phyloP scores from a whole-genome alignment of 2,329 filamentous ascomycete genomes.

The Trichoderma sp. region DNA sequence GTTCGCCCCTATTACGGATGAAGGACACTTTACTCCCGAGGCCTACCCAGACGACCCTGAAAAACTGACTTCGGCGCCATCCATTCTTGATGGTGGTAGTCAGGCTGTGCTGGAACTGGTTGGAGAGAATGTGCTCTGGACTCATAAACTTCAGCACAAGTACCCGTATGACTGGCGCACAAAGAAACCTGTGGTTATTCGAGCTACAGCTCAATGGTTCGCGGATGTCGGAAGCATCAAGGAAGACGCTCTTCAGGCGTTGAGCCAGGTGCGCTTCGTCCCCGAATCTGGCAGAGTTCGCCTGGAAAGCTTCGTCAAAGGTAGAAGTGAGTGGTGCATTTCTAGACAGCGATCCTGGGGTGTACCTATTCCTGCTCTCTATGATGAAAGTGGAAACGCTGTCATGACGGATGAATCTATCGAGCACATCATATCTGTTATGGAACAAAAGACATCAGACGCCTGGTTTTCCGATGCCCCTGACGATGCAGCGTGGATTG shows the following conservation, averaged over 20 bases:
- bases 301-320: conserved; percentile 80
- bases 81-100: conserved; percentile 69
- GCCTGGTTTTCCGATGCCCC: conserved; percentile 87
- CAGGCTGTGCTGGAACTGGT: conserved; percentile 68
- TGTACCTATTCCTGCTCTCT: conserved; percentile 90
- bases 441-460: conserved; percentile 76
- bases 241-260: conserved; percentile 63
- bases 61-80: conserved; percentile 62
- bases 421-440: conserved; percentile 76
- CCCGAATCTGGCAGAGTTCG: conserved; percentile 71
- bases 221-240: conserved; percentile 87
- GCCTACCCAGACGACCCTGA: conserved; percentile 70
- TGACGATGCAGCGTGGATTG: conserved; percentile 76
- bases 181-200: conserved; percentile 84
- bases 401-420: conserved; percentile 78
- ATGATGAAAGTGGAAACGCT: conserved; percentile 68
- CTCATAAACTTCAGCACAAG: conserved; percentile 77
- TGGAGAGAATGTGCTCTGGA: conserved; percentile 60
- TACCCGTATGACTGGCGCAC: conserved; percentile 98
- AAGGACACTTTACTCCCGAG: conserved; percentile 75
- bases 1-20: conserved; percentile 78
- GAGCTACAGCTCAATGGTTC: conserved; percentile 97
- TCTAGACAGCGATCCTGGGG: conserved; percentile 95
- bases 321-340: conserved; percentile 95
- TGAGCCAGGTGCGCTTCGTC: conserved; percentile 73